A percentile compares a stretch with the other conserved stretches of the same genome.
Conservation (phyloP, 306 rosid genomes). For the Lupinus albus region DNA sequence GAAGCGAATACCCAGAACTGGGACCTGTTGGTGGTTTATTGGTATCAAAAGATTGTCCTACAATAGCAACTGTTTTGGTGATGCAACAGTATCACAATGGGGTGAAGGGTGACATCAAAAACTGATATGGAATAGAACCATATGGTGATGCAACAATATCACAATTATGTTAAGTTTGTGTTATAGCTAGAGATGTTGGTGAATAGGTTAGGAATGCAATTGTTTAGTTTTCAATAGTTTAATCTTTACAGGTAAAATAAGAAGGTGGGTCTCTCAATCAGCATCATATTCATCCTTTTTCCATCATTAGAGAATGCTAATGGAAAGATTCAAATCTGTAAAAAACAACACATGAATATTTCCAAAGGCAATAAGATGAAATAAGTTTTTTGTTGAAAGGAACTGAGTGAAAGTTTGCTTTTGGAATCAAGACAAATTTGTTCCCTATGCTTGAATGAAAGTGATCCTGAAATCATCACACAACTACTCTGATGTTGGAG, state of each 20-base stretch:
- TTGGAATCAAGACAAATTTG: background rate
- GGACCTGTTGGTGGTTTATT: slow-evolving; percentile 57
- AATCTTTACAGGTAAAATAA: background rate
- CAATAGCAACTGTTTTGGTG: slow-evolving; percentile 63
- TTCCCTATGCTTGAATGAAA: background rate
- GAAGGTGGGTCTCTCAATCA: too few relatives aligned
- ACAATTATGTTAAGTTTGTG: background rate
- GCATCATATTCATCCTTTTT: too few relatives aligned
- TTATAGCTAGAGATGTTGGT: background rate
- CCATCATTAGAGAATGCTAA: too few relatives aligned
- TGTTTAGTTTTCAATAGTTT: background rate
- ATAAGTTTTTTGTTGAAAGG: background rate
- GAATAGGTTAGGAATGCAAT: background rate
- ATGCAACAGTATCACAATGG: slow-evolving; percentile 44
- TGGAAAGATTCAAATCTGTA: too few relatives aligned
- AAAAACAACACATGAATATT: too few relatives aligned
- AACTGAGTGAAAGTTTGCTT: background rate
- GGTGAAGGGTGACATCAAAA: too few relatives aligned
- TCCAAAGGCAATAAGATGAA: too few relatives aligned
- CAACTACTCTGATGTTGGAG: too few relatives aligned
- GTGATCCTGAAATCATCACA: too few relatives aligned
- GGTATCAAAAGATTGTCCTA: slow-evolving; percentile 56
- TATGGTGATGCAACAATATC: background rate
- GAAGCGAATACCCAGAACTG: slow-evolving; percentile 42
- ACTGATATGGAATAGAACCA: too few relatives aligned